phyloP scores from a whole-genome alignment of 2,329 filamentous ascomycete species.

The Moelleriella libera region DNA sequence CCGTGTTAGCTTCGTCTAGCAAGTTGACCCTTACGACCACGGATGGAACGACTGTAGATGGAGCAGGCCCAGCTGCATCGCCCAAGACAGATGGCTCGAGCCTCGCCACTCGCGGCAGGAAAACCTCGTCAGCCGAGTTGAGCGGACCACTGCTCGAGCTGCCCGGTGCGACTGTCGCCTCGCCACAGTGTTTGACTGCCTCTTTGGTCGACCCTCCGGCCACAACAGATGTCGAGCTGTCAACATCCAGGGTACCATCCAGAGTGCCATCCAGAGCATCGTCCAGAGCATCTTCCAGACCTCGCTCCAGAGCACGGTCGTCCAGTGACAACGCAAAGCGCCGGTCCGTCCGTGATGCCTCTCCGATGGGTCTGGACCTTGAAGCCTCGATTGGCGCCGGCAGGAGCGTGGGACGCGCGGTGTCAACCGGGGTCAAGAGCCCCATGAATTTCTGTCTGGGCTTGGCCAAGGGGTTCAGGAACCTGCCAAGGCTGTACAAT shows the following conservation, averaged over 20 bases:
- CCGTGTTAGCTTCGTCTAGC: constrained; percentile 1
- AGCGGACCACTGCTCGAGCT: too few species aligned
- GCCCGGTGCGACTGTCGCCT: too few species aligned
- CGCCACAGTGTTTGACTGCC: too few species aligned
- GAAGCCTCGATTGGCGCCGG: constrained; percentile 52
- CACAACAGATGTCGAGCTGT: too few species aligned
- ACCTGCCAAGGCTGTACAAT: constrained; percentile 72
- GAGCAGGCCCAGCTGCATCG: too few species aligned
- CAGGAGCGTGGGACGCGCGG: constrained; percentile 56
- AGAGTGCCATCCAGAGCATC: neutral
- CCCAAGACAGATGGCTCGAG: too few species aligned
- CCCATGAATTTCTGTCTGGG: constrained; percentile 78
- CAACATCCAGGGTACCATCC: too few species aligned
- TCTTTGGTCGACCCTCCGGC: too few species aligned
- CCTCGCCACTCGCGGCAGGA: too few species aligned
- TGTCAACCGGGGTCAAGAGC: constrained; percentile 60
- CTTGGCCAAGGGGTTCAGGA: constrained; percentile 75
- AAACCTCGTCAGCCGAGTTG: too few species aligned
- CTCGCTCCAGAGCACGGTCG: neutral
- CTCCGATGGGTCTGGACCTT: constrained; percentile 15
- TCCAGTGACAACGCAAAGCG: constrained; percentile 2
- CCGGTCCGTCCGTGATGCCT: neutral
- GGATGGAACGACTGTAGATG: neutral
- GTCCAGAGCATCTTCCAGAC: neutral
- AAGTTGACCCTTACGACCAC: constrained; percentile 3